Base-by-base conservation (phyloP, 2,329 filamentous ascomycete genomes). In the Byssothecium circinans region DNA sequence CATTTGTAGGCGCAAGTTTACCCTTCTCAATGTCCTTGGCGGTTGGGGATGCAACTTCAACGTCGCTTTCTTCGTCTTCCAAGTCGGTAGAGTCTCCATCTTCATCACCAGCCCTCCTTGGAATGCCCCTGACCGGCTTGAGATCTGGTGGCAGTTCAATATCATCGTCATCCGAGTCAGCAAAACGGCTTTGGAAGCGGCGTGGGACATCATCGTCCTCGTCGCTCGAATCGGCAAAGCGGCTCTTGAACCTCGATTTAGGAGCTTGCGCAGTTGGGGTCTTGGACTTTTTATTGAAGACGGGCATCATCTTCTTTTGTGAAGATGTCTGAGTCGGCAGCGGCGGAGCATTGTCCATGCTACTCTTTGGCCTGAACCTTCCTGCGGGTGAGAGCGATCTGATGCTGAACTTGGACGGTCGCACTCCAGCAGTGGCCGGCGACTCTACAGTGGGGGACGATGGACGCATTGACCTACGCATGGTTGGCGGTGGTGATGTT, bases 211-310 rank as follows among this genome's bases (percentile, higher is more conserved):
- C 61, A 5, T 64, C 66, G 2, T 76, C 75, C 25, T 75, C 74
- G 36, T 89, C 86, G 60, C 87, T 89, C 1, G 87, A 89, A 59
- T 89, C 85, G 1, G 76, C 82, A 58, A 90, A 87, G 1, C 86
- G 83, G 60, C 65, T 71, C 45, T 62, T 64, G 54, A 70, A 68
- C 1, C 58, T 50, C 8, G 52, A 30, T 20, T 52, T 55, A 32
- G 52, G 22, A 22, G 59, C 39, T 14, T 49, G 48, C n/a, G 55
- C 50, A 14, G 53, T 29, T 3, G 58, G 34, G 23, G 57, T 15
- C 35, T 60, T 65, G 18, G 49, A 39, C 40, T 65, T 64, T 3
- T 58, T 22, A 14, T 54, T 43, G 43, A 67, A 65, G 25, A 40
- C 48, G 15, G 67, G 57, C 11, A 49, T 47, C 14, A 39, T 47